Conservation (phyloP, 2,329 filamentous ascomycete species). For the Mycosphaerella sp. region DNA sequence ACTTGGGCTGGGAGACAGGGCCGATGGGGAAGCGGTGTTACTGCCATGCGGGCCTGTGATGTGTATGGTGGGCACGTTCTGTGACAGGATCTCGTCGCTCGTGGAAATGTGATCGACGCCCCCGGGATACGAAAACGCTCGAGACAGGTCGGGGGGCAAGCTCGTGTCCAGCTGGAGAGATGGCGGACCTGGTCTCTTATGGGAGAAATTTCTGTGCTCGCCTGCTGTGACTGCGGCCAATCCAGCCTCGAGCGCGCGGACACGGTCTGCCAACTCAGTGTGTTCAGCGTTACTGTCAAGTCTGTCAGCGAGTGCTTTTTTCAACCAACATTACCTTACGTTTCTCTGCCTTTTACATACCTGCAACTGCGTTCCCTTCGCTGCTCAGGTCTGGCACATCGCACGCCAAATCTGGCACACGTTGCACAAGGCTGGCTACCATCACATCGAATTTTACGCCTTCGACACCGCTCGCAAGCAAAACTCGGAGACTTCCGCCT, state of each 20-base stretch:
- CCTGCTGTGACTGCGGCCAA: constrained; percentile 13
- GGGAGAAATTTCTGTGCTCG: neutral
- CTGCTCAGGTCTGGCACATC: constrained; percentile 16
- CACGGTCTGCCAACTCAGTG: constrained; percentile 16
- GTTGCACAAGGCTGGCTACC: constrained; percentile 15
- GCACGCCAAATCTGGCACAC: constrained; percentile 16
- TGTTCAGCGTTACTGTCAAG: constrained; percentile 12
- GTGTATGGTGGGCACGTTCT: constrained; percentile 15
- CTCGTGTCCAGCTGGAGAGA: constrained; percentile 16
- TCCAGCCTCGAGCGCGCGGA: constrained; percentile 15
- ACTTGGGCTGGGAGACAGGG: constrained; percentile 13
- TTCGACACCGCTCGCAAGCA: constrained; percentile 14
- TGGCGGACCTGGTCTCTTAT: constrained; percentile 7
- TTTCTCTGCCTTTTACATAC: constrained; percentile 1
- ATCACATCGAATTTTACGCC: constrained; percentile 18
- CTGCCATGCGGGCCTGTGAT: constrained; percentile 18
- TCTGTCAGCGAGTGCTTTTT: neutral
- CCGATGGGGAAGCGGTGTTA: constrained; percentile 11
- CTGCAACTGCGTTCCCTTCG: constrained; percentile 15
- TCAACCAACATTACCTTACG: neutral
- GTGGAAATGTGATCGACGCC: constrained; percentile 8
- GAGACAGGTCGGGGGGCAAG: constrained; percentile 7
- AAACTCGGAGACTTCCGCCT: constrained; percentile 11
- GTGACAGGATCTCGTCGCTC: constrained; percentile 9
- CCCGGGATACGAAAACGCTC: neutral